Percentiles rank a stretch among this genome's conserved stretches.
Conservation (phyloP, 2,329 filamentous ascomycete species). For the Verticillium tricorpus region DNA sequence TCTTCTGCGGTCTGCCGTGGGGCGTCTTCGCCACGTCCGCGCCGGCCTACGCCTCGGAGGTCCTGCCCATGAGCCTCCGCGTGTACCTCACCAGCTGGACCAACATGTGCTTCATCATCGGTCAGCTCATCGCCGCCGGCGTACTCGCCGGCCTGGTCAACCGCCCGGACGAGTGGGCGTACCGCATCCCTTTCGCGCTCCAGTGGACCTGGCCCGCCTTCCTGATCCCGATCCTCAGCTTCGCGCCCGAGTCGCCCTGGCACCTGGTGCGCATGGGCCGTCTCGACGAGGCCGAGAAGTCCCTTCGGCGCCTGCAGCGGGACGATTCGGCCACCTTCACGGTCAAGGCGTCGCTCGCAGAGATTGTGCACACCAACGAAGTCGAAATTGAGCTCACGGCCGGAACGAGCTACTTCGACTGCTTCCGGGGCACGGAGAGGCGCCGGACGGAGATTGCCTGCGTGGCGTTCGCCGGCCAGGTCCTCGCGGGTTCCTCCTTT, state of each 20-base stretch:
- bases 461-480: slow-evolving; percentile 21
- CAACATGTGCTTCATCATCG: slow-evolving; percentile 38
- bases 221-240: slow-evolving; percentile 30
- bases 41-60: slow-evolving; percentile 43
- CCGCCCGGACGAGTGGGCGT: slow-evolving; percentile 34
- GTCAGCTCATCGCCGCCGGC: slow-evolving; percentile 33
- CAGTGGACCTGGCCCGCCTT: slow-evolving; percentile 45
- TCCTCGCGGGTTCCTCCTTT: slow-evolving; percentile 21
- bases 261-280: slow-evolving; percentile 32
- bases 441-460: slow-evolving; percentile 29
- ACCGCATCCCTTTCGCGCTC: slow-evolving; percentile 40
- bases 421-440: slow-evolving; percentile 33
- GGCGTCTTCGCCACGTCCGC: slow-evolving; percentile 39
- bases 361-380: slow-evolving; percentile 37
- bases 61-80: slow-evolving; percentile 32
- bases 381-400: slow-evolving; percentile 25
- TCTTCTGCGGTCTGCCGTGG: slow-evolving; percentile 30
- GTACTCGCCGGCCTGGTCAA: slow-evolving; percentile 31
- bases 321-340: slow-evolving; percentile 17
- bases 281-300: slow-evolving; percentile 23
- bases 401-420: slow-evolving; percentile 32
- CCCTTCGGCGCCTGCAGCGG: slow-evolving; percentile 20
- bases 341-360: slow-evolving; percentile 28
- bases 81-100: slow-evolving; percentile 39
- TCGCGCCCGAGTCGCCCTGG: slow-evolving; percentile 44